Evolutionary conservation across 805 yeast genomes (phyloP).

Genomic region (Nakazawaea wyomingensis): DNA sequence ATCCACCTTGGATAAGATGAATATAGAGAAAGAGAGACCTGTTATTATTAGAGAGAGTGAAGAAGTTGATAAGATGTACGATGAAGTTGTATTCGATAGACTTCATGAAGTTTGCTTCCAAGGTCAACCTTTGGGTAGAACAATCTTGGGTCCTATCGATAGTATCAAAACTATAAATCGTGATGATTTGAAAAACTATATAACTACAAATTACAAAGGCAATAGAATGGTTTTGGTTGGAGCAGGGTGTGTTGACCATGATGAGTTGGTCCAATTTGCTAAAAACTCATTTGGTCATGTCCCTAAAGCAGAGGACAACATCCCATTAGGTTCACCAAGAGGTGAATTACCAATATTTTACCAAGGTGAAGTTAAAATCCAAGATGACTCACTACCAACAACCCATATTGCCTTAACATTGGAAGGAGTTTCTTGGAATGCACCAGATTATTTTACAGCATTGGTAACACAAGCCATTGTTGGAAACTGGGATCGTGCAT

Average conservation of each 20-base stretch:
- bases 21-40: slow-evolving; percentile 93
- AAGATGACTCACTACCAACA: slow-evolving; percentile 76
- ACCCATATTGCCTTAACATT: slow-evolving; percentile 91
- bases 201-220: slow-evolving; percentile 82
- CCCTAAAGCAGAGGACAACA: slow-evolving; percentile 44
- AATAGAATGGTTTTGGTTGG: slow-evolving; percentile 98
- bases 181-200: slow-evolving; percentile 73
- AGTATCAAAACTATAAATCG: slow-evolving; percentile 78
- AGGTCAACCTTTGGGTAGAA: slow-evolving; percentile 91
- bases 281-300: slow-evolving; percentile 71
- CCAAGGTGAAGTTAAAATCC: slow-evolving; percentile 82
- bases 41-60: slow-evolving; percentile 95
- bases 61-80: slow-evolving; percentile 97
- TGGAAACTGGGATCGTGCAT: slow-evolving; percentile 95
- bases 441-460: slow-evolving; percentile 92
- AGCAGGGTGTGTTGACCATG: slow-evolving; percentile 90
- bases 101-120: slow-evolving; percentile 88
- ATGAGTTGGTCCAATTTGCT: slow-evolving; percentile 72
- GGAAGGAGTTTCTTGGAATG: slow-evolving; percentile 98
- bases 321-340: slow-evolving; percentile 70
- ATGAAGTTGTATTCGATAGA: slow-evolving; percentile 96
- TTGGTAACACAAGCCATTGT: slow-evolving; percentile 94
- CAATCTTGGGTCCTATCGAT: slow-evolving; percentile 91
- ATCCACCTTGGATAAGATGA: slow-evolving; percentile 73
- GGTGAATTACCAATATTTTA: slow-evolving; percentile 73